Percentiles rank a stretch among this genome's conserved stretches.
These are phyloP conservation scores for Litsea cubeba DNA, from an alignment of 164 flowering plant species.

Conservation along the genomic window DNA sequence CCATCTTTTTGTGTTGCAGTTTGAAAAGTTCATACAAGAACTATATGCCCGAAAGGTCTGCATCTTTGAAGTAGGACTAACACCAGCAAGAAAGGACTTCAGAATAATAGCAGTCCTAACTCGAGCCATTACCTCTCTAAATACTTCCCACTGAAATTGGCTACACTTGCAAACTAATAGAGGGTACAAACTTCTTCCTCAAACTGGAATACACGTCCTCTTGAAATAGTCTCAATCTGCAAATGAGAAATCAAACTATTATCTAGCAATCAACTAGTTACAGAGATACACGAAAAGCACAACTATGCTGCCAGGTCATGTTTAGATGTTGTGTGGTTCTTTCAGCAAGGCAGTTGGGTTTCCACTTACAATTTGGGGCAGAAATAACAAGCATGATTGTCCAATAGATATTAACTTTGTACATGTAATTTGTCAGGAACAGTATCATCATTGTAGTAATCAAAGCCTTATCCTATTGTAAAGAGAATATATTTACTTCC, in stretches of 20 bases:
- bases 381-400: no score
- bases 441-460: no score
- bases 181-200: not conserved
- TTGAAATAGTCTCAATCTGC: slow-evolving; percentile 4
- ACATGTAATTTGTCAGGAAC: no score
- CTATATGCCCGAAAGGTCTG: not conserved
- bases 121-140: slow-evolving; percentile 4
- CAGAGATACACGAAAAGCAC: no score
- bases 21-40: not conserved
- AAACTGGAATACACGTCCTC: not conserved
- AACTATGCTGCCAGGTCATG: no score
- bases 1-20: slow-evolving; percentile 1
- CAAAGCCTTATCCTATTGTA: no score
- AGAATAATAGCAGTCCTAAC: slow-evolving; percentile 3
- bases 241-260: not conserved
- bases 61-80: not conserved
- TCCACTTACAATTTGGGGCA: no score
- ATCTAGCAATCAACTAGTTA: not conserved
- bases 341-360: no score
- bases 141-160: not conserved
- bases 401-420: no score
- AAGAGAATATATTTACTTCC: no score
- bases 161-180: not conserved
- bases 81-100: slow-evolving; percentile 5
- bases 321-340: no score